Evolutionary conservation across 2,329 filamentous ascomycete species (phyloP), one percentile per base, ranked within the genome.

Genomic region (Neospermospora avenae): DNA sequence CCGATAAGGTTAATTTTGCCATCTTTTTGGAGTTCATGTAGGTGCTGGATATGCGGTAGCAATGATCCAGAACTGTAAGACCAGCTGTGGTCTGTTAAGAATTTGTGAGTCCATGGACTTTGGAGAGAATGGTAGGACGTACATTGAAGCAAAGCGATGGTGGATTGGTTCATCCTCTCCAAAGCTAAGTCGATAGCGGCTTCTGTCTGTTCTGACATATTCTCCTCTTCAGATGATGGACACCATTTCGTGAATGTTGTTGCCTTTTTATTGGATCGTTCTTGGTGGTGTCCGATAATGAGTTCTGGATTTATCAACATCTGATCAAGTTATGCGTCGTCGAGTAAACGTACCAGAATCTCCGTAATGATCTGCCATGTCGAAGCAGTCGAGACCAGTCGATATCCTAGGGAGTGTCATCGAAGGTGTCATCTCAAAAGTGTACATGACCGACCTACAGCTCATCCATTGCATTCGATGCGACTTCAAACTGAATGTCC

Each of bases 211-310:
- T 37, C 64, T 58, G 31, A 53, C 41, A n/a, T 58, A 66, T 4
- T 71, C 58, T 69, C 69, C 70, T 52, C 66, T 70, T 55, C 70
- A 68, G 13, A 58, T 13, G 62, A 55, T 14, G 68, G 66, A 54
- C 67, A 69, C 68, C 67, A 69, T 52, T 69, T 69, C 16, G 67
- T 69, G 45, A 69, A 62, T 1, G 68, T 65, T 10, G 49, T 66
- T 16, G 52, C 53, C 20, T 49, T 57, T 37, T 55, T 24, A 13
- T n/a, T 37, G 6, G 54, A 58, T 4, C 20, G 13, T 16, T 2
- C 11, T 28, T 60, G 34, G 35, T 64, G 55, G 7, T 62, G 41
- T 2, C 62, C 62, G 8, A 62, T 52, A 5, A 64, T 55, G 4
- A 64, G 54, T 42, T 64, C 60, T 57, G 14, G 11, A 4, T 37